Evolutionary conservation across 176 grass and related monocot genomes (phyloP).

Genomic region (Bothriochloa decipiens): DNA sequence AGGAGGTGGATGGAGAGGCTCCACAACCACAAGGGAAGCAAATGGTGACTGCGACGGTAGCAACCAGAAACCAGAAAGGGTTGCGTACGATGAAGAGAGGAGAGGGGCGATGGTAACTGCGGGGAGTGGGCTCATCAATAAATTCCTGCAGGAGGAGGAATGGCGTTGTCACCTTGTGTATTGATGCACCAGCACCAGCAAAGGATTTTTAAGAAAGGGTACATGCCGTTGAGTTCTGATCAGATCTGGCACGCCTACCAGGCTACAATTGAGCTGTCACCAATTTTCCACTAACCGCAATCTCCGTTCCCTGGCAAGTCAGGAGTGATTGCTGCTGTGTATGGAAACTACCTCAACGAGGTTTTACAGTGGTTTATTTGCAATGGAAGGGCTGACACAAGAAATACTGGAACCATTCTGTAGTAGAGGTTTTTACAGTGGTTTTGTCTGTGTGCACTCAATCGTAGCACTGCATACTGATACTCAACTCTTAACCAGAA

Average conservation of each 20-base stretch:
- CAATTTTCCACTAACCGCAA: not conserved
- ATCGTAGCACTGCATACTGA: not conserved
- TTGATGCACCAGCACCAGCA: slow-evolving; percentile 5
- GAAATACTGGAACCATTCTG: not conserved
- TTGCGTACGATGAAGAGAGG: slow-evolving; percentile 35
- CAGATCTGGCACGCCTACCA: not conserved
- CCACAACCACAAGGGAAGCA: not conserved
- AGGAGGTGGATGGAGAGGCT: slow-evolving; percentile 1
- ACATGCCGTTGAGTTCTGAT: slow-evolving; percentile 25
- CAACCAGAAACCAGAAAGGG: slow-evolving; percentile 25
- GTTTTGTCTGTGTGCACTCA: not conserved
- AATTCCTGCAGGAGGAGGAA: slow-evolving; percentile 37
- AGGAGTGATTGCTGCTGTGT: not conserved
- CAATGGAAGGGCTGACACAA: not conserved
- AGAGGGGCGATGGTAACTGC: not conserved
- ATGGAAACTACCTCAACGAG: not conserved
- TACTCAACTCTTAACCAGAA: not conserved
- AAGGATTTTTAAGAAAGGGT: not conserved
- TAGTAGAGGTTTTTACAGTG: no score
- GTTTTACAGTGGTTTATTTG: not conserved
- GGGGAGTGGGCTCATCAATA: slow-evolving; percentile 32
- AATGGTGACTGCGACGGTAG: not conserved
- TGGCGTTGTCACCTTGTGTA: not conserved
- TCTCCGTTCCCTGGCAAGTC: slow-evolving; percentile 2
- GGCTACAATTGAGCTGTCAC: not conserved